Base-by-base conservation (phyloP, 1,284 basidiomycete genomes). In the Fomitopsis betulina region DNA sequence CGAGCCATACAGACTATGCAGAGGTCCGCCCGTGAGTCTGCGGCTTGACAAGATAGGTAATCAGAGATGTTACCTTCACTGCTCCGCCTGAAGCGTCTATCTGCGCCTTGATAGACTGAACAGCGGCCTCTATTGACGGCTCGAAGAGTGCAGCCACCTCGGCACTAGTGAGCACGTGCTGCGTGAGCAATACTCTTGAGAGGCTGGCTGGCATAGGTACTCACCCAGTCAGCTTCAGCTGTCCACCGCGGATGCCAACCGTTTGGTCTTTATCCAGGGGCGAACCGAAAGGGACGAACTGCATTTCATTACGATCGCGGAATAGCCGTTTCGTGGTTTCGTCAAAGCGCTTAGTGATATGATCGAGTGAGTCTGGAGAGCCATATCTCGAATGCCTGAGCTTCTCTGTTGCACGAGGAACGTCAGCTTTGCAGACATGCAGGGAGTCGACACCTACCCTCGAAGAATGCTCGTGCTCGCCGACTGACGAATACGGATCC, bases 401-500 rank as follows among this genome's bases (percentile, higher is more conserved):
- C 70, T 89, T 90, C 61, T 84, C 87, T 88, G 25, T 51, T 58
- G 19, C 17, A 13, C 5, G 49, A 58, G 25, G 50, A 45, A 23
- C n/a, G 30, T 57, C 19, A 12, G 35, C 32, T 10, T 5, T 9
- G 9, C 15, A n/a, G 37, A 40, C 17, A 25, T 7, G 17, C 21
- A 37, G 50, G 27, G 2, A 5, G 19, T 40, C 23, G 39, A n/a
- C 12, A 63, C 69, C 25, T 57, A 85, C 87, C 84, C 73, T 84
- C 83, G 23, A 91, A 74, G 65, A 89, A 88, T 51, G 79, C 79
- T 61, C 86, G 74, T 21, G 87, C 87, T 52, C 88, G 73, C 55
- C 87, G 76, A 68, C 86, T 88, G 45, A 91, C 89, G 68, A 91
- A 91, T n/a, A 91, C 86, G 6, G 88, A 89, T 21, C 88, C 88